Evolutionary conservation across 306 rosid species (phyloP).

Genomic region (Cucumis melo): DNA sequence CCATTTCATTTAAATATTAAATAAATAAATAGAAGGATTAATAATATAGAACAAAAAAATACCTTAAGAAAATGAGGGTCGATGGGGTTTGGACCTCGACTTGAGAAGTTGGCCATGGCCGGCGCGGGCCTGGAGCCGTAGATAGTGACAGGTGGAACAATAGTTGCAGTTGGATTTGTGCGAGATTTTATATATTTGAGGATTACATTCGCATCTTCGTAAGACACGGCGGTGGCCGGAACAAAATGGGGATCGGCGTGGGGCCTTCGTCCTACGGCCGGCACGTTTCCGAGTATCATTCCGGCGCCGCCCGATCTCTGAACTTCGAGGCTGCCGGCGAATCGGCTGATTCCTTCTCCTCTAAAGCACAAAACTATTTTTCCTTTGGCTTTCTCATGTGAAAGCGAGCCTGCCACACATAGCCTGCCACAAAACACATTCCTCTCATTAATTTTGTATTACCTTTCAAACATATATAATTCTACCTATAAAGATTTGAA

Average conservation of each 20-base stretch:
- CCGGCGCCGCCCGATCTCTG: constrained; percentile 62
- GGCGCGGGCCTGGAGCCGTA: constrained; percentile 71
- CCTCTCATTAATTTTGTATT: too few species aligned
- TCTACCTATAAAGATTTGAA: not conserved
- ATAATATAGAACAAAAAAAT: not conserved
- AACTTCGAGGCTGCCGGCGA: constrained; percentile 54
- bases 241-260: constrained; percentile 51
- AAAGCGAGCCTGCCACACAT: constrained; percentile 53
- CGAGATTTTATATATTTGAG: constrained; percentile 35
- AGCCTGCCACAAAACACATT: constrained; percentile 27
- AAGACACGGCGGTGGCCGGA: constrained; percentile 51
- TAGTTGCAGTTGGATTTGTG: constrained; percentile 35
- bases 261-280: constrained; percentile 30
- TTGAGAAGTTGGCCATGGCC: constrained; percentile 51
- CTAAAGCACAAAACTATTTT: constrained; percentile 74
- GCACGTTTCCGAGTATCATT: constrained; percentile 43
- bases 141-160: constrained; percentile 47
- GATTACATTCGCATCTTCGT: constrained; percentile 30
- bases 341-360: constrained; percentile 43
- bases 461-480: too few species aligned
- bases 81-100: constrained; percentile 79
- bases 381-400: constrained; percentile 43
- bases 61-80: constrained; percentile 81
- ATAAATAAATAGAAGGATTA: too few species aligned
- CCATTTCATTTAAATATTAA: too few species aligned